Evolutionary conservation across 2,329 filamentous ascomycete genomes (phyloP), one percentile per base, ranked within the genome.

Genomic region (Curvularia eragrostidis): DNA sequence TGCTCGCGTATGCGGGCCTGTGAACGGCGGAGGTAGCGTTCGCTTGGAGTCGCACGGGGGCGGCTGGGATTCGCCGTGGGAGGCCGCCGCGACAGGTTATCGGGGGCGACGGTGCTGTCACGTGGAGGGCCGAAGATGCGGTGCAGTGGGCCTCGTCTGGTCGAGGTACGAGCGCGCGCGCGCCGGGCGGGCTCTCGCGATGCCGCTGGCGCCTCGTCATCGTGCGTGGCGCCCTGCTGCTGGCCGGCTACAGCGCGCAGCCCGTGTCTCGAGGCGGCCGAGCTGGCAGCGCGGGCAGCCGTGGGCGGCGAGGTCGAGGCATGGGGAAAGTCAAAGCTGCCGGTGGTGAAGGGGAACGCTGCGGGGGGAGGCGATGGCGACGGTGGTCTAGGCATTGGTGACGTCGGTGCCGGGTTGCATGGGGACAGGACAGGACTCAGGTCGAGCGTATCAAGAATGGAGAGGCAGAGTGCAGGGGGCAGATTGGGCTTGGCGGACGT

Each of bases 301-400:
- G 49, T 52, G 8, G 55, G 65, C 7, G 67, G 59, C 5, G 73
- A 71, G 6, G 69, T 57, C n/a, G 71, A 74, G 41, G 80, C 79
- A 43, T 79, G 77, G 21, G 81, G 80, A 52, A 77, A 76, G 68
- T 82, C 81, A 68, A 81, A 80, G 64, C 71, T 73, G 59, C 77
- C 78, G 34, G 72, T 72, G 34, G 73, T 73, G 65, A 72, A 75
- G 53, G 72, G 58, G 52, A 71, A 72, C 48, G 56, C 57, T n/a
- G 67, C 51, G 28, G 70, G 63, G 23, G 68, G 69, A 39, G 72
- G 66, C 26, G 72, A 67, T 36, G 69, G 64, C 23, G 73, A 67
- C 15, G 64, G 62, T 44, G 70, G 66, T 66, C 70, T 63, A 49
- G 72, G 69, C 71, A 74, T 74, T 34, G 61, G 55, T 69, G 70